Conservation (phyloP, 805 yeast genomes). For the Phaffomyces opuntiae region DNA sequence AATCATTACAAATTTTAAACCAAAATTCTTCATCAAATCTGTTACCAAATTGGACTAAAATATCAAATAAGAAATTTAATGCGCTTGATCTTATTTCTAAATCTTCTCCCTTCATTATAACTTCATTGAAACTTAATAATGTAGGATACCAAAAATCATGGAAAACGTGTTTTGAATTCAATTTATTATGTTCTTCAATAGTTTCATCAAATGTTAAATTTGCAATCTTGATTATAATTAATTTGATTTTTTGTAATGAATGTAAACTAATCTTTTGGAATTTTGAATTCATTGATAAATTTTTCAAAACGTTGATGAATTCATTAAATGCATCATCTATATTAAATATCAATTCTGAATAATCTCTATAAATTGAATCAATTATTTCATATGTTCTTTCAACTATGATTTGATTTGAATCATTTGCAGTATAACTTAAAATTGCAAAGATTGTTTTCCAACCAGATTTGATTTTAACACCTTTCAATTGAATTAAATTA, state of each 20-base stretch:
- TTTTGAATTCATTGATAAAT: slow-evolving; percentile 74
- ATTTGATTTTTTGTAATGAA: slow-evolving; percentile 67
- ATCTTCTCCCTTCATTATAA: slow-evolving; percentile 90
- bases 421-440: slow-evolving; percentile 65
- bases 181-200: slow-evolving; percentile 11
- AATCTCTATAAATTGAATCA: slow-evolving; percentile 51
- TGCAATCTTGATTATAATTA: slow-evolving; percentile 54
- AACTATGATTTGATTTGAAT: slow-evolving; percentile 51
- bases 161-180: slow-evolving; percentile 32
- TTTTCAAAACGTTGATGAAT: slow-evolving; percentile 69
- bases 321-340: slow-evolving; percentile 62
- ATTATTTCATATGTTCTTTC: slow-evolving; percentile 57
- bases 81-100: slow-evolving; percentile 91
- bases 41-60: slow-evolving; percentile 71
- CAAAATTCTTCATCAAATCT: slow-evolving; percentile 72
- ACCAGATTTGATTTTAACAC: slow-evolving; percentile 76
- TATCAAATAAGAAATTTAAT: slow-evolving; percentile 72
- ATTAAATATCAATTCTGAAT: slow-evolving; percentile 52
- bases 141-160: slow-evolving; percentile 78
- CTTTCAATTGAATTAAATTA: slow-evolving; percentile 75
- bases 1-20: slow-evolving; percentile 69
- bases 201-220: slow-evolving; percentile 27
- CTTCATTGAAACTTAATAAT: slow-evolving; percentile 76
- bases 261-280: slow-evolving; percentile 78
- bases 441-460: slow-evolving; percentile 88